These are phyloP conservation scores for Hemisphaericaspora nanyangensis DNA, from an alignment of 805 yeast genomes.

Conservation along the genomic window DNA sequence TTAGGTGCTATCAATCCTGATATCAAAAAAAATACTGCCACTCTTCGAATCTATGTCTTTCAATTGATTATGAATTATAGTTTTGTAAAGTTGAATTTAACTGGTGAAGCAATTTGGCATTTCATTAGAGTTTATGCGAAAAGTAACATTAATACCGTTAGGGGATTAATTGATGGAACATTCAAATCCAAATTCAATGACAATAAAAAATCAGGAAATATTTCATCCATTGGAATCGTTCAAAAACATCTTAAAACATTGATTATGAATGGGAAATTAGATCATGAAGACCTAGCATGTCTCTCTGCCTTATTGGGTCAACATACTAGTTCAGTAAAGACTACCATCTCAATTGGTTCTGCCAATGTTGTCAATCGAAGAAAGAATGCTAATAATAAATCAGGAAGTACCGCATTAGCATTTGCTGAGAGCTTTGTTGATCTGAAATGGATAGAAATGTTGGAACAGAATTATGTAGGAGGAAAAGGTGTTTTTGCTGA, in stretches of 20 bases:
- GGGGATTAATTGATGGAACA: conserved; percentile 55
- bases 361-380: conserved; percentile 1
- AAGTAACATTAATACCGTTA: conserved; percentile 40
- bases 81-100: conserved; percentile 47
- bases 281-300: conserved; percentile 41
- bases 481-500: conserved; percentile 53
- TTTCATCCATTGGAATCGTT: conserved; percentile 41
- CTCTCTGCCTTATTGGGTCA: conserved; percentile 48
- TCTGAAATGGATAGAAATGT: conserved; percentile 51
- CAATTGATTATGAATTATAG: conserved; percentile 50
- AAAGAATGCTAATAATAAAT: conserved; percentile 11
- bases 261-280: conserved; percentile 47
- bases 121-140: conserved; percentile 52
- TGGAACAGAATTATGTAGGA: conserved; percentile 56
- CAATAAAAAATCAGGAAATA: conserved; percentile 46
- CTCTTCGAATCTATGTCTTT: conserved; percentile 49
- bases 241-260: conserved; percentile 51
- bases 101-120: conserved; percentile 63
- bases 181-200: conserved; percentile 45
- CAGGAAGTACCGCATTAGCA: conserved; percentile 17
- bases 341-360: conserved; percentile 17
- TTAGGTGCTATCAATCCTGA: conserved; percentile 72
- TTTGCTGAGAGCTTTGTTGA: conserved; percentile 57
- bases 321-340: conserved; percentile 20
- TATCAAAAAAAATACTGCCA: conserved; percentile 49